phyloP scores from a whole-genome alignment of 73 alveolate species.

The Paraurostyla sp. region DNA sequence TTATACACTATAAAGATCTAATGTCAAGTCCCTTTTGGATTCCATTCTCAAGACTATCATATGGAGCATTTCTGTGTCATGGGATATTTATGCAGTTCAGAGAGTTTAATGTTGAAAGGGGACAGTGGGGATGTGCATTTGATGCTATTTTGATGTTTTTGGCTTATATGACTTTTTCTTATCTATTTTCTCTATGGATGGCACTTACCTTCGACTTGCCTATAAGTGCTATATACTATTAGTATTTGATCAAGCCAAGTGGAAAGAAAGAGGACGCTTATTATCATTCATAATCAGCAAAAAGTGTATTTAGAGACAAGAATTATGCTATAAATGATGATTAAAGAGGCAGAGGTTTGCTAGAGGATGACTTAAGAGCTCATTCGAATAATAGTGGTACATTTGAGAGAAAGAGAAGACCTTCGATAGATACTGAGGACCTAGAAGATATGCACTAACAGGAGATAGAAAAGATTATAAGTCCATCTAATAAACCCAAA shows the following conservation, averaged over 20 bases:
- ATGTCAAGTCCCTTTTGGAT: background rate
- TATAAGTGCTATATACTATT: background rate
- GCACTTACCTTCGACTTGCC: background rate
- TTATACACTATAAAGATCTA: background rate
- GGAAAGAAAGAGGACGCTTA: background rate
- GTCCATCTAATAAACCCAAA: background rate
- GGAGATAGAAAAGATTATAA: background rate
- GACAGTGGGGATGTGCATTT: constrained; percentile 35
- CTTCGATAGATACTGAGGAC: background rate
- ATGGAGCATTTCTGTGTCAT: constrained; percentile 37
- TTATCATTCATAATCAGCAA: background rate
- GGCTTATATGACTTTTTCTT: constrained; percentile 1
- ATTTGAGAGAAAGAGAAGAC: background rate
- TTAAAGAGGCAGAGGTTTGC: background rate
- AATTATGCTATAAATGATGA: background rate
- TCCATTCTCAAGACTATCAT: constrained; percentile 38
- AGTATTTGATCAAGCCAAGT: background rate
- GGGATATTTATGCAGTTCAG: constrained; percentile 28
- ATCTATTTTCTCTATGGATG: background rate
- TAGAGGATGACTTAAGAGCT: background rate
- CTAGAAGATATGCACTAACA: background rate
- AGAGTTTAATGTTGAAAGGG: constrained; percentile 27
- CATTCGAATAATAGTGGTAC: background rate
- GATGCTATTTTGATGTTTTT: constrained; percentile 17
- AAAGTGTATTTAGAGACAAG: background rate